Evolutionary conservation across 106 monocot genomes (phyloP).

Genomic region (Dioscorea alata): DNA sequence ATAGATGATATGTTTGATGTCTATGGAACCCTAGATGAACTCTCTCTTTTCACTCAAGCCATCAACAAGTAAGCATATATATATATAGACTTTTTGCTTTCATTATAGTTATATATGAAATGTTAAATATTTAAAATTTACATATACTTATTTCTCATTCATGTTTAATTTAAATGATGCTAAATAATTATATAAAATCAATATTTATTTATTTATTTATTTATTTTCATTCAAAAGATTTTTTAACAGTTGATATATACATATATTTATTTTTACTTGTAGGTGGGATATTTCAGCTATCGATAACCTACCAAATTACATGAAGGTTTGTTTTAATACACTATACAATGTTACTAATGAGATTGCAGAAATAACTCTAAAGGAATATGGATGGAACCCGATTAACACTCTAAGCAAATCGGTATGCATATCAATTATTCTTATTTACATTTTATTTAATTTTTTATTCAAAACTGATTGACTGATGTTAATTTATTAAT

Average conservation of each 20-base stretch:
- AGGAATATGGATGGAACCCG: constrained; percentile 36
- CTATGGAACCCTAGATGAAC: constrained; percentile 30
- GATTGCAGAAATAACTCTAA: constrained; percentile 13
- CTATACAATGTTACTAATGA: constrained; percentile 32
- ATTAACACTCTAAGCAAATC: constrained; percentile 23
- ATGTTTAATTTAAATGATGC: not conserved
- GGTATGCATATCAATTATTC: constrained; percentile 10
- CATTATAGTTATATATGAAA: not conserved
- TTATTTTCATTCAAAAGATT: too few relatives aligned
- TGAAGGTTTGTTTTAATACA: constrained; percentile 28
- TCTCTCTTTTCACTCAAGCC: constrained; percentile 25
- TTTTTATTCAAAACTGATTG: not conserved
- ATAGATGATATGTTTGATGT: constrained; percentile 61
- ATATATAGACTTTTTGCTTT: not conserved
- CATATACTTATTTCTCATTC: too few relatives aligned
- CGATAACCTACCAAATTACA: constrained; percentile 28
- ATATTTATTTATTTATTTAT: too few relatives aligned
- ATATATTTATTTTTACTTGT: not conserved
- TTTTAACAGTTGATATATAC: too few relatives aligned
- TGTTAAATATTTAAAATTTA: not conserved
- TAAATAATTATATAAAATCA: not conserved
- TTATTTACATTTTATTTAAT: not conserved
- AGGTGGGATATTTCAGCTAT: constrained; percentile 31
- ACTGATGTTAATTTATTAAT: not conserved
- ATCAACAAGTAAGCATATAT: constrained; percentile 17